These are phyloP conservation scores for Salix koriyanagi DNA, from an alignment of 345 rosid species.

Conservation along the genomic window DNA sequence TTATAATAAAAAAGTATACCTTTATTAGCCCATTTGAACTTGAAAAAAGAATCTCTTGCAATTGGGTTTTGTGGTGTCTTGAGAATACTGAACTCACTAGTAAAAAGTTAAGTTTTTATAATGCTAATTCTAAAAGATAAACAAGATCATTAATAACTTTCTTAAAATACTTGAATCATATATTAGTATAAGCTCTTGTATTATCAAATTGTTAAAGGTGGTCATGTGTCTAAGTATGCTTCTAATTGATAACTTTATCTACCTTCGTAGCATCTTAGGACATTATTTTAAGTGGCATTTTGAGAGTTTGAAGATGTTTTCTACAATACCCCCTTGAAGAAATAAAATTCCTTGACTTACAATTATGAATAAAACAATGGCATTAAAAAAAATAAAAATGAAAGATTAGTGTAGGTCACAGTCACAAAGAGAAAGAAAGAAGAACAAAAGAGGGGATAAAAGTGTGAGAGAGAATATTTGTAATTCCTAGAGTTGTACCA, in stretches of 20 bases:
- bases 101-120: background rate
- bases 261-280: background rate
- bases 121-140: too few relatives aligned
- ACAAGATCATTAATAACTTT: background rate
- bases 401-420: too few relatives aligned
- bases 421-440: too few relatives aligned
- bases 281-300: background rate
- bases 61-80: background rate
- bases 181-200: background rate
- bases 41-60: background rate
- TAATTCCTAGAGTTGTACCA: too few relatives aligned
- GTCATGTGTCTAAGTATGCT: background rate
- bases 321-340: too few relatives aligned
- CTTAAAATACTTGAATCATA: background rate
- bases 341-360: too few relatives aligned
- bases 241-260: background rate
- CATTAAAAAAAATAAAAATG: background rate
- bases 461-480: accelerated
- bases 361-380: background rate
- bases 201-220: background rate
- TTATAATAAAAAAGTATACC: background rate
- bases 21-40: background rate
- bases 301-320: background rate
- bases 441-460: background rate
- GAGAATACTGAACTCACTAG: too few relatives aligned